Evolutionary conservation across 2,329 filamentous ascomycete genomes (phyloP).

Genomic region (Penicillium sp.): DNA sequence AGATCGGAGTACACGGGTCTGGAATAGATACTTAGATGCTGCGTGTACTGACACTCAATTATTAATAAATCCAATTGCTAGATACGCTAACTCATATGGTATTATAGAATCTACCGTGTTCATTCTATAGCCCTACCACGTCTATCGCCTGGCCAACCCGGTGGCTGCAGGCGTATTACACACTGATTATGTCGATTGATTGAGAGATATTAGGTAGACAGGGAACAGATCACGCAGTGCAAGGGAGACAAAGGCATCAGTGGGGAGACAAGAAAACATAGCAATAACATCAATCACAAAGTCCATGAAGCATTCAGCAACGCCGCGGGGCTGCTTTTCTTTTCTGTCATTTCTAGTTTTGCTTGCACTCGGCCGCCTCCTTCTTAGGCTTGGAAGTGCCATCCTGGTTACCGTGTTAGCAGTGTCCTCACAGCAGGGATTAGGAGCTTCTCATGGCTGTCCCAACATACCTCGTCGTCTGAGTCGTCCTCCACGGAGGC

Average conservation of each 20-base stretch:
- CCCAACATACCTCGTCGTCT: constrained; percentile 56
- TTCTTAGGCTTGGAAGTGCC: constrained; percentile 89
- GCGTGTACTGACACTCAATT: too few species aligned
- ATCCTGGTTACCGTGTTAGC: constrained; percentile 61
- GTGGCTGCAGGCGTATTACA: constrained; percentile 14
- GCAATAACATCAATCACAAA: constrained; percentile 38
- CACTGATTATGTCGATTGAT: constrained; percentile 33
- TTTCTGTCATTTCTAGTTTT: constrained; percentile 70
- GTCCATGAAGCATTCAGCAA: constrained; percentile 40
- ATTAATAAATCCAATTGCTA: too few species aligned
- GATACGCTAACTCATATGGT: too few species aligned
- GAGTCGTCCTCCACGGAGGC: constrained; percentile 67
- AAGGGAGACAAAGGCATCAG: constrained; percentile 21
- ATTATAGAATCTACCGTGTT: background rate
- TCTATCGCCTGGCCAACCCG: constrained; percentile 2
- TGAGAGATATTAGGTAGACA: constrained; percentile 31
- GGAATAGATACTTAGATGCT: too few species aligned
- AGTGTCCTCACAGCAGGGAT: background rate
- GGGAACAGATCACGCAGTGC: constrained; percentile 23
- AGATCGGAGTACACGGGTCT: too few species aligned
- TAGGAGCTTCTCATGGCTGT: background rate
- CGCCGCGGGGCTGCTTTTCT: constrained; percentile 17
- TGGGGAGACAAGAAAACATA: constrained; percentile 26
- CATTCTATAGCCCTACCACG: constrained; percentile 2
- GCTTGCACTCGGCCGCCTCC: constrained; percentile 94